A percentile compares a stretch with the other conserved stretches of the same genome.
Evolutionary conservation across 148 eudicot species (phyloP).

Genomic region (Arbutus unedo): DNA sequence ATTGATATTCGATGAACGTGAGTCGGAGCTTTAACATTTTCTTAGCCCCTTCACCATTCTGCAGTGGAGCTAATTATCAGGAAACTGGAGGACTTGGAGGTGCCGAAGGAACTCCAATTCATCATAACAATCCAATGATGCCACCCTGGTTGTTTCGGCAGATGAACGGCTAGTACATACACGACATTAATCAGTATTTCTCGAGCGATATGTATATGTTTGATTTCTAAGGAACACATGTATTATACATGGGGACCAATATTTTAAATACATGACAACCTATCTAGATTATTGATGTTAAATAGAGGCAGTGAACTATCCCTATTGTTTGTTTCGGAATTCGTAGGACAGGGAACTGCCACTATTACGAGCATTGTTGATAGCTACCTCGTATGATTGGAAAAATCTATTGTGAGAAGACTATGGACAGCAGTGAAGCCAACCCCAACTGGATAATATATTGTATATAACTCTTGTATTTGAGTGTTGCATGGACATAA

Average conservation of each 20-base stretch:
- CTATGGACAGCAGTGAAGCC: not conserved
- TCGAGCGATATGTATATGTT: not conserved
- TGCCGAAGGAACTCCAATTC: conserved; percentile 9
- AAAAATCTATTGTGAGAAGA: not conserved
- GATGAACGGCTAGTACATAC: not conserved
- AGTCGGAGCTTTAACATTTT: not conserved
- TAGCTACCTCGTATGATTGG: not conserved
- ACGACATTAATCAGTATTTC: too few relatives aligned
- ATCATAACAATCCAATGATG: conserved; percentile 11
- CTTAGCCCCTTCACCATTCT: not conserved
- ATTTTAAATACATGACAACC: not conserved
- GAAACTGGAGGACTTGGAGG: not conserved
- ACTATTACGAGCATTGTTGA: not conserved
- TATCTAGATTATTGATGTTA: not conserved
- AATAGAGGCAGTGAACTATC: not conserved
- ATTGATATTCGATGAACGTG: too few relatives aligned
- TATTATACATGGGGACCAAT: not conserved
- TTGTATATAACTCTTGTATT: not conserved
- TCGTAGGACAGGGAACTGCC: not conserved
- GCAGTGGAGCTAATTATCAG: conserved; percentile 13
- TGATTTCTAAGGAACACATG: not conserved
- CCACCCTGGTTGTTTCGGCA: conserved; percentile 27
- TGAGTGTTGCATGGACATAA: not conserved
- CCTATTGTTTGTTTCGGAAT: not conserved
- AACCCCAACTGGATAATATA: not conserved